phyloP scores from a whole-genome alignment of 179 eudicot species.

The Silene noctiflora region DNA sequence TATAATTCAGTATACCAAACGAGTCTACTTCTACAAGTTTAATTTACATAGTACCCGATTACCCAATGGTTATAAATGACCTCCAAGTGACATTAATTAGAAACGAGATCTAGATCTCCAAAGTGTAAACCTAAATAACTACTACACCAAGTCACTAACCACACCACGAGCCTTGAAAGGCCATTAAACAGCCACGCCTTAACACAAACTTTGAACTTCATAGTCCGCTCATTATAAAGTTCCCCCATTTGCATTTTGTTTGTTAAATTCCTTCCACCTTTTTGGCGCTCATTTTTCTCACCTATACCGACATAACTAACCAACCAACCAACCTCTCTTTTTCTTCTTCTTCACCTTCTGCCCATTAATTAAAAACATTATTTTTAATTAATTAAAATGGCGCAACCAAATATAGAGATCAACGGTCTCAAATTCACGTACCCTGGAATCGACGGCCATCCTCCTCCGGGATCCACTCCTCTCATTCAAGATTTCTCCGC shows the following conservation, averaged over 20 bases:
- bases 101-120: neutral
- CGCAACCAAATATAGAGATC: constrained; percentile 51
- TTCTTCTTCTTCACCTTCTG: neutral
- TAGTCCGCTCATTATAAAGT: neutral
- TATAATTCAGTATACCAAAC: too few species aligned
- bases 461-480: constrained; percentile 89
- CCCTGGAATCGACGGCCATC: constrained; percentile 98
- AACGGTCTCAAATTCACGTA: constrained; percentile 71
- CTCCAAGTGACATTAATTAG: too few species aligned
- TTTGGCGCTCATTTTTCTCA: neutral
- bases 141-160: too few species aligned
- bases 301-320: constrained; percentile 9
- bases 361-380: constrained; percentile 1
- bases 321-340: neutral
- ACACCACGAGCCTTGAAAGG: neutral
- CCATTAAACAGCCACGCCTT: constrained; percentile 23
- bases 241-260: neutral
- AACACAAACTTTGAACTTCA: neutral
- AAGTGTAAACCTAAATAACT: neutral
- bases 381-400: constrained; percentile 23
- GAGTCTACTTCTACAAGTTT: too few species aligned
- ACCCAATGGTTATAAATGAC: too few species aligned
- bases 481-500: constrained; percentile 58
- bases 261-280: neutral
- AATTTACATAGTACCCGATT: too few species aligned